These are phyloP conservation scores for Trifolium repens DNA, from an alignment of 306 rosid species.

Conservation along the genomic window DNA sequence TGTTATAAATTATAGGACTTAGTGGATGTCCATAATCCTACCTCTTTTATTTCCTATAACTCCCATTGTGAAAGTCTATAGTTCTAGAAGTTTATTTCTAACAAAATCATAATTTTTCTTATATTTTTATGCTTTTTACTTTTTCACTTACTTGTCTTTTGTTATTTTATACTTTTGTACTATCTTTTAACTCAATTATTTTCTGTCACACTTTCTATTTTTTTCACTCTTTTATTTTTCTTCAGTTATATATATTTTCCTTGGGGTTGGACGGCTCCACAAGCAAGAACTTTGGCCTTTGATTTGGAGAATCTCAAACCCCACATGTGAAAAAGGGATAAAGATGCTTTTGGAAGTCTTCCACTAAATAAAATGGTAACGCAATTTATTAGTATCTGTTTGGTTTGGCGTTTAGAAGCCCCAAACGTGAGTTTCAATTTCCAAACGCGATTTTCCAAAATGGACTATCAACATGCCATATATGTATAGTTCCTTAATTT, in stretches of 20 bases:
- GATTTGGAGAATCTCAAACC: constrained; percentile 25
- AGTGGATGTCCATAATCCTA: no score
- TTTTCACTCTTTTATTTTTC: neutral
- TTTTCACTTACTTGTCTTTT: no score
- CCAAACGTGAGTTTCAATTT: no score
- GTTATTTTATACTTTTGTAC: neutral
- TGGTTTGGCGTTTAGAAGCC: no score
- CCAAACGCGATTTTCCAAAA: no score
- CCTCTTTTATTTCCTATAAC: no score
- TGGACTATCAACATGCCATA: neutral
- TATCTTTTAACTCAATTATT: neutral
- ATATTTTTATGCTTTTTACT: no score
- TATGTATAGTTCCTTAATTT: neutral
- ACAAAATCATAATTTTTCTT: no score
- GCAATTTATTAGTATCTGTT: neutral
- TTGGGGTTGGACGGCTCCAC: constrained; percentile 9
- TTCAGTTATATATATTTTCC: neutral
- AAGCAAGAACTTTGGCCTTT: constrained; percentile 17
- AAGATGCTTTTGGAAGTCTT: constrained; percentile 23
- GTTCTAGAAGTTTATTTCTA: no score
- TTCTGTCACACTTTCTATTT: neutral
- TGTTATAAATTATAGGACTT: no score
- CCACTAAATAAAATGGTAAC: constrained; percentile 9
- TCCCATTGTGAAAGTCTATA: no score
- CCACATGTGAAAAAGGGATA: constrained; percentile 17